Evolutionary conservation across 305 asterid genomes (phyloP).

Genomic region (Stenogyne calaminthoides): DNA sequence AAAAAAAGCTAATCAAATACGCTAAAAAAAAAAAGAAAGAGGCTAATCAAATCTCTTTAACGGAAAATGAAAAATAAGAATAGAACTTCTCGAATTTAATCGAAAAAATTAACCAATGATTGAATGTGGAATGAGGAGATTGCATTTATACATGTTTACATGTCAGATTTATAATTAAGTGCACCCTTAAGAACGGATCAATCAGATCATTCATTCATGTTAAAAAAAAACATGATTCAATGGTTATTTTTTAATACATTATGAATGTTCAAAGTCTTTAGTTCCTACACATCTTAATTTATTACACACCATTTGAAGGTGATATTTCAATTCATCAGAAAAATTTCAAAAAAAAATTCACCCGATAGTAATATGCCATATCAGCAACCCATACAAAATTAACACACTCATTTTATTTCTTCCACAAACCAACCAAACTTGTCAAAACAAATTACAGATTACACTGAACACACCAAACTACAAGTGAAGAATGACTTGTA

Average conservation of each 20-base stretch:
- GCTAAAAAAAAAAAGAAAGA: too few relatives aligned
- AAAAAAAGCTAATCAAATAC: too few relatives aligned
- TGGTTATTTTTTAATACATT: neutral
- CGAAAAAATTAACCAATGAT: too few relatives aligned
- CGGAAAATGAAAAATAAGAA: too few relatives aligned
- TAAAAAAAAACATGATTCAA: too few relatives aligned
- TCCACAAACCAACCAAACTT: slow-evolving; percentile 7
- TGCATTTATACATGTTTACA: neutral
- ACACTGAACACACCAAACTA: slow-evolving; percentile 1
- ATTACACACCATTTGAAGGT: neutral
- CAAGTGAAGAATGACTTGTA: neutral
- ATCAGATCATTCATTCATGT: too few relatives aligned
- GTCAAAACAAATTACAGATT: neutral
- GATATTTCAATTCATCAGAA: too few relatives aligned
- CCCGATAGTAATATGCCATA: neutral
- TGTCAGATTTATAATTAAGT: neutral
- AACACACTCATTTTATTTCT: neutral
- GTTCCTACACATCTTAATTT: neutral
- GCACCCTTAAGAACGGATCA: neutral
- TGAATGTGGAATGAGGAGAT: neutral
- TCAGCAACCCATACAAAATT: neutral
- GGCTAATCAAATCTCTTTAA: too few relatives aligned
- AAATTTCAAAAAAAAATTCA: too few relatives aligned
- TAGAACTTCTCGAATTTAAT: too few relatives aligned
- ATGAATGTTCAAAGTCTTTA: too few relatives aligned